Evolutionary conservation across 2,329 filamentous ascomycete genomes (phyloP).

Genomic region (Aureobasidium mangrovei): DNA sequence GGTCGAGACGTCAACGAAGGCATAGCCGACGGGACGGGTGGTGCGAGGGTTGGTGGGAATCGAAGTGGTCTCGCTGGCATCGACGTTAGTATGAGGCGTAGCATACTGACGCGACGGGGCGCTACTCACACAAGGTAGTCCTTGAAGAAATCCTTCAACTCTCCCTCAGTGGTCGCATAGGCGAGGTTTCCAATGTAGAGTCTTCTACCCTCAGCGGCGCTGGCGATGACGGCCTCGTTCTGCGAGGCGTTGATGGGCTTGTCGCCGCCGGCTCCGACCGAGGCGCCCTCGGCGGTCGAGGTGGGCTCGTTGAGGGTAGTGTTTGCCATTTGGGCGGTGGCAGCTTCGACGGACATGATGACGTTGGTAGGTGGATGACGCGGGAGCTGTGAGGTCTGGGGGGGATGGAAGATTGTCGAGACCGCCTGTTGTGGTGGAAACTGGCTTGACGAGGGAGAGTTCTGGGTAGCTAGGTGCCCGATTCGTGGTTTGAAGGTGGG

Average conservation of each 20-base stretch:
- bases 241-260: conserved; percentile 65
- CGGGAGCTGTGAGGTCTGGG: conserved; percentile 33
- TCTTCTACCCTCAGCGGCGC: conserved; percentile 96
- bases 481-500: conserved; percentile 17
- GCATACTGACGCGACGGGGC: background rate
- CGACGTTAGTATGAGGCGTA: conserved; percentile 18
- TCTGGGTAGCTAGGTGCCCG: conserved; percentile 44
- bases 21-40: conserved; percentile 95
- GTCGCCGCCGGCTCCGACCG: conserved; percentile 37
- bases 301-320: conserved; percentile 52
- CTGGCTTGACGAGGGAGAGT: conserved; percentile 43
- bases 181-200: conserved; percentile 99
- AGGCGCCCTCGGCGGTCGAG: conserved; percentile 47
- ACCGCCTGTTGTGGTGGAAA: conserved; percentile 41
- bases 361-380: conserved; percentile 47
- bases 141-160: conserved; percentile 99
- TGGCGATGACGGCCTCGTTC: conserved; percentile 88
- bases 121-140: conserved; percentile 91
- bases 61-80: conserved; percentile 88
- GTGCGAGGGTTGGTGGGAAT: conserved; percentile 99
- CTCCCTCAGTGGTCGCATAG: conserved; percentile 99
- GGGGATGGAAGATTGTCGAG: conserved; percentile 33
- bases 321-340: conserved; percentile 62
- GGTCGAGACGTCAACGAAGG: conserved; percentile 95
- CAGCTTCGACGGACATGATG: conserved; percentile 88